Base-by-base conservation (phyloP, 371 early-diverging fungal genomes). In the Mycotypha africana region DNA sequence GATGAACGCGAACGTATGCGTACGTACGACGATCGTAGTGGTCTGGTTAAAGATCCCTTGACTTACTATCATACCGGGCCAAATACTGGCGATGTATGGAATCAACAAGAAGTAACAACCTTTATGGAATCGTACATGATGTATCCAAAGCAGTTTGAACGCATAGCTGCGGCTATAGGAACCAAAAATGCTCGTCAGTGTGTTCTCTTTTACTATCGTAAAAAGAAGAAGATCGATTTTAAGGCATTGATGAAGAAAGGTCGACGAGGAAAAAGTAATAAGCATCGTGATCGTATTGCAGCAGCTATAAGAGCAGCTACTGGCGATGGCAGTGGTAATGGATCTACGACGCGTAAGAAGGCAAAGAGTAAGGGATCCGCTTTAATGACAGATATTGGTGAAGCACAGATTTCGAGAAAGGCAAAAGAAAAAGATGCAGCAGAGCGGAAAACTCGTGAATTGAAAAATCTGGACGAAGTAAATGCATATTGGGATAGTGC, bases 141-240 rank as follows among this genome's bases (percentile, higher is more conserved):
- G 45, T 85, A 83, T 49, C 95, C 94, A 0, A 97, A 97, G 58
- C 85, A 89, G 60, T 97, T 97, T 65, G 86, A 83, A 19, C 88
- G 86, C 60, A 93, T 97, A 42, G 78, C 94, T 0, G 61, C 70
- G 5, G 75, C 73, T 10, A 49, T 97, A n/a, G 77, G 76, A 15
- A 71, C 76, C 50, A 97, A 97, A 68, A 81, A 85, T 0, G 79
- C 86, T 7, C 68, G 80, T 16, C 92, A 93, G 49, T 93, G 93
- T 53, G 91, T 95, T 5, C 55, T 86, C 26, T 91, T 91, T 40
- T 97, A 93, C 58, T 97, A 97, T 62, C 86, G 92, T 20, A 89
- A 91, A 50, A 93, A 95, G 70, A 80, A 78, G 38, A 84, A 88
- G 57, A 78, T 89, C 26, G 82, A 83, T 33, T 85, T 95, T 51